Conservation (phyloP, 345 rosid genomes). For the Bretschneidera sinensis region DNA sequence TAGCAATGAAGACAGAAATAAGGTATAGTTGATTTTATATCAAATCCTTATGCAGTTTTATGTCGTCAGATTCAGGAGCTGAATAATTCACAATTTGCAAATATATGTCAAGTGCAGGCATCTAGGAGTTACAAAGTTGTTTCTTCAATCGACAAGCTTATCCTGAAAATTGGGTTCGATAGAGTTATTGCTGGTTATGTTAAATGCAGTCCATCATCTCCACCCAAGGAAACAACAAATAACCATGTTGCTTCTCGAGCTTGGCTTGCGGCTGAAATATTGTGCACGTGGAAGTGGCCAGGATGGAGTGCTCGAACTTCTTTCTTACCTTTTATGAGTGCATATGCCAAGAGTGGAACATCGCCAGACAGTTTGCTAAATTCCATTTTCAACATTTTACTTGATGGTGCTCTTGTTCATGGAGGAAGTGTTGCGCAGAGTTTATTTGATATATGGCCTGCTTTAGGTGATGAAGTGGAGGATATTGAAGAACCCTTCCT, state of each 20-base stretch:
- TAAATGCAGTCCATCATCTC: slow-evolving; percentile 16
- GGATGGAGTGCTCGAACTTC: slow-evolving; percentile 70
- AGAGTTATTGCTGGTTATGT: slow-evolving; percentile 38
- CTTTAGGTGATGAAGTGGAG: slow-evolving; percentile 40
- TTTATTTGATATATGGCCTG: slow-evolving; percentile 38
- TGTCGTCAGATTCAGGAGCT: neutral
- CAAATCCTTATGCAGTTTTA: neutral
- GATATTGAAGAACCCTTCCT: slow-evolving; percentile 65
- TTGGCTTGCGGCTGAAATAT: slow-evolving; percentile 88
- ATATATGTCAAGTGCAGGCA: slow-evolving; percentile 34
- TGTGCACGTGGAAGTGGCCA: slow-evolving; percentile 95
- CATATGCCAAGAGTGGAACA: slow-evolving; percentile 44
- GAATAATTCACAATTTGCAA: neutral
- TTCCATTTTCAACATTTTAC: slow-evolving; percentile 63
- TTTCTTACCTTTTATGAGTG: slow-evolving; percentile 61
- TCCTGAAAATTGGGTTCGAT: slow-evolving; percentile 52
- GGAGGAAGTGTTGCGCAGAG: slow-evolving; percentile 35
- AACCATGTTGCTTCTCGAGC: slow-evolving; percentile 42
- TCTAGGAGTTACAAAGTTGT: slow-evolving; percentile 52
- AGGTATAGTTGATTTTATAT: too few relatives aligned
- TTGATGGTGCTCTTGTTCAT: slow-evolving; percentile 75
- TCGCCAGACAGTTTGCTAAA: slow-evolving; percentile 42
- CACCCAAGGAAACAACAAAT: slow-evolving; percentile 24
- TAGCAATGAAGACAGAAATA: too few relatives aligned
- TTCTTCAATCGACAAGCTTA: slow-evolving; percentile 64